A percentile compares a stretch with the other conserved stretches of the same genome.
Evolutionary conservation across 768 basidiomycete species (phyloP).

Genomic region (Leccinum longicurvipes): DNA sequence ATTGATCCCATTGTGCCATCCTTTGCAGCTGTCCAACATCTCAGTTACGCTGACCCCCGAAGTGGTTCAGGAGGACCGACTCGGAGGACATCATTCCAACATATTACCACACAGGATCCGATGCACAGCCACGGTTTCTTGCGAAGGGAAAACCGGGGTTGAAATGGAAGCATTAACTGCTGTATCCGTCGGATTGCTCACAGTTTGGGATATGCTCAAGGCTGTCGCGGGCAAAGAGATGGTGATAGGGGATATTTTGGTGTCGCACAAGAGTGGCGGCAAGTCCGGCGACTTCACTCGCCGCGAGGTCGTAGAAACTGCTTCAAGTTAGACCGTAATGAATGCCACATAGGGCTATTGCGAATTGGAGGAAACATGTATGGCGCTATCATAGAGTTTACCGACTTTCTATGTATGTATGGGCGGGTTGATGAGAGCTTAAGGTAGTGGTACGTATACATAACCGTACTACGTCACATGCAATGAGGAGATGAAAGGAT

Average conservation of each 20-base stretch:
- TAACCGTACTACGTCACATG: no score
- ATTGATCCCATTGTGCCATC: slow-evolving; percentile 87
- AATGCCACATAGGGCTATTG: no score
- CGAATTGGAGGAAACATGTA: not conserved
- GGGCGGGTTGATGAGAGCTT: not conserved
- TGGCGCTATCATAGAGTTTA: not conserved
- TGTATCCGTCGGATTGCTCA: slow-evolving; percentile 72
- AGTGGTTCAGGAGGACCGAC: slow-evolving; percentile 4
- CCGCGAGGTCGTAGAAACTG: not conserved
- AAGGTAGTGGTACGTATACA: not conserved
- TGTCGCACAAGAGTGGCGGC: slow-evolving; percentile 70
- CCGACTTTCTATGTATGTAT: not conserved
- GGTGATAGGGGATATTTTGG: slow-evolving; percentile 67
- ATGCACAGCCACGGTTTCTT: slow-evolving; percentile 67
- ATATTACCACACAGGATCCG: slow-evolving; percentile 45
- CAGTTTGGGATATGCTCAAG: slow-evolving; percentile 94
- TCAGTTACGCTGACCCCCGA: slow-evolving; percentile 59
- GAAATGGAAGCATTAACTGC: slow-evolving; percentile 94
- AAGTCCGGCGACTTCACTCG: slow-evolving; percentile 65
- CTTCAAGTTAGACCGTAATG: not conserved
- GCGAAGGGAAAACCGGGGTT: slow-evolving; percentile 80
- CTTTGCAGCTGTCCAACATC: slow-evolving; percentile 69
- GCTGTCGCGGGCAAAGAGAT: slow-evolving; percentile 86
- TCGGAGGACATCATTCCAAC: not conserved
- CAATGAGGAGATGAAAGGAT: not conserved